These are phyloP conservation scores for Backusella luteola DNA, from an alignment of 192 early-diverging fungal species.

Conservation along the genomic window DNA sequence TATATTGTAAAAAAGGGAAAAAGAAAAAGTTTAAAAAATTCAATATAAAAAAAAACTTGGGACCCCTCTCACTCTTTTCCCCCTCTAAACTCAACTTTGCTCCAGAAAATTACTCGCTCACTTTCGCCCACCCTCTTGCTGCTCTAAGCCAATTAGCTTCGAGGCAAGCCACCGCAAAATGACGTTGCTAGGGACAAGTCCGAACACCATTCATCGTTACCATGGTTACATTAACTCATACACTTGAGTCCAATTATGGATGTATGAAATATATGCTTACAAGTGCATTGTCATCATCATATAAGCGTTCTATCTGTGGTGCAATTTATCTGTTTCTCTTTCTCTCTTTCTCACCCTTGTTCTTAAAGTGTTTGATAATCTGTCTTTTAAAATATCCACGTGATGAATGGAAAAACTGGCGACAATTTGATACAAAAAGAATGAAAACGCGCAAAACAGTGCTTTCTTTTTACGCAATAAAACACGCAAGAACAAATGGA, in stretches of 20 bases:
- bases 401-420: neutral
- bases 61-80: neutral
- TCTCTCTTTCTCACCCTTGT: neutral
- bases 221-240: no score
- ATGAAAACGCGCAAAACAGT: neutral
- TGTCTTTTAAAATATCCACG: neutral
- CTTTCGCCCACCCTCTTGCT: neutral
- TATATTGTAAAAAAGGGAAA: neutral
- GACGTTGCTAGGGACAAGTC: neutral
- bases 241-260: no score
- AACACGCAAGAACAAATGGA: constrained; percentile 41
- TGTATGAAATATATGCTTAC: no score
- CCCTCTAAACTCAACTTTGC: neutral
- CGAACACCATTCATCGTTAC: no score
- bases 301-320: no score
- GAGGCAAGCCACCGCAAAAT: neutral
- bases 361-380: neutral
- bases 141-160: neutral
- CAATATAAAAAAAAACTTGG: neutral
- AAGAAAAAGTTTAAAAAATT: neutral
- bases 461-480: neutral
- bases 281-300: no score
- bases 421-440: neutral
- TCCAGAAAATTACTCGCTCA: neutral
- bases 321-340: no score